These are phyloP conservation scores for Pichia manshurica DNA, from an alignment of 805 yeast species.

Conservation along the genomic window DNA sequence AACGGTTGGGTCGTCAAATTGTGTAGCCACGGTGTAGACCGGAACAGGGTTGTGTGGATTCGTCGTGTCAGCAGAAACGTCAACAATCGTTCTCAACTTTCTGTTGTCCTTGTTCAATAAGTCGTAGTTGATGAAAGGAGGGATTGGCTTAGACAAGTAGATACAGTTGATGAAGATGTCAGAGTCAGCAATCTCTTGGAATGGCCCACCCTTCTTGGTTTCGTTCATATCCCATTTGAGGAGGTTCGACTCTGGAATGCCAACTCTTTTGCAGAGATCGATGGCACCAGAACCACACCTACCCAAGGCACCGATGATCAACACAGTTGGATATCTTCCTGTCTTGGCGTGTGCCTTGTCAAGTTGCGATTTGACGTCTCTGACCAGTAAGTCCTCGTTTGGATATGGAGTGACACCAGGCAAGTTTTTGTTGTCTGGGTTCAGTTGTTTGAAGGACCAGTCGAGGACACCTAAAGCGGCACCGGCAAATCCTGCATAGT, in stretches of 20 bases:
- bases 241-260: constrained; percentile 80
- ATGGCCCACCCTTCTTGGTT: constrained; percentile 96
- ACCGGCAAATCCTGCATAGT: constrained; percentile 99
- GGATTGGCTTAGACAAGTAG: constrained; percentile 85
- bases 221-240: constrained; percentile 96
- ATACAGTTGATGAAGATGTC: constrained; percentile 96
- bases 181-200: constrained; percentile 78
- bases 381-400: constrained; percentile 67
- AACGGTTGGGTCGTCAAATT: constrained; percentile 87
- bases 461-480: constrained; percentile 94
- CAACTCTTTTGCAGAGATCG: constrained; percentile 73
- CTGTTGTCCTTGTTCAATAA: constrained; percentile 61
- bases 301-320: constrained; percentile 95
- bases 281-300: constrained; percentile 98
- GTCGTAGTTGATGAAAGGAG: constrained; percentile 78
- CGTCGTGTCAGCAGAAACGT: constrained; percentile 97
- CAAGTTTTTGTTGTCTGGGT: constrained; percentile 60
- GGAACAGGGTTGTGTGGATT: constrained; percentile 98
- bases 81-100: constrained; percentile 86
- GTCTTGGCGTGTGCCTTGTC: constrained; percentile 52
- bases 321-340: constrained; percentile 66
- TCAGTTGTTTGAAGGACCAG: constrained; percentile 88
- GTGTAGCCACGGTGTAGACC: constrained; percentile 84
- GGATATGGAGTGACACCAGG: constrained; percentile 80
- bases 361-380: constrained; percentile 60